Percentiles rank a stretch among this genome's conserved stretches.
Evolutionary conservation across 441 rosid genomes (phyloP).

Genomic region (Pelargonium australe): DNA sequence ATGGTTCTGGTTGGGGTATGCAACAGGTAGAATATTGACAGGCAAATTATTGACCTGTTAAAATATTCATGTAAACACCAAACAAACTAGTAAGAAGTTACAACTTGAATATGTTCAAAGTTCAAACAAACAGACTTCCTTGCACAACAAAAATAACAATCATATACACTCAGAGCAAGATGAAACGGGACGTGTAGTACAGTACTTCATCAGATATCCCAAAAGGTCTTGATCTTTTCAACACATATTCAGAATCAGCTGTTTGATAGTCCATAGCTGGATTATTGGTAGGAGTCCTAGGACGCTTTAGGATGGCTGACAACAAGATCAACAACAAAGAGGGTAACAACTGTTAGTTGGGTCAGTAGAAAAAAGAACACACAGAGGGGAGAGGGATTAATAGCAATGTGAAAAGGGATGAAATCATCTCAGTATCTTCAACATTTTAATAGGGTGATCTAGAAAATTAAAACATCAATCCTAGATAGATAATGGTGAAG

Average conservation of each 20-base stretch:
- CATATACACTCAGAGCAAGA: not conserved
- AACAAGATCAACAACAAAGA: constrained; percentile 11
- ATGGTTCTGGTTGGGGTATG: constrained; percentile 52
- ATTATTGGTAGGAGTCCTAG: constrained; percentile 56
- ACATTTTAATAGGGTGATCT: not conserved
- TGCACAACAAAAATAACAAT: too few relatives aligned
- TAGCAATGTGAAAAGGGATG: too few relatives aligned
- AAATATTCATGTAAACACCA: constrained; percentile 11
- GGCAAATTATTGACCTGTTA: constrained; percentile 57
- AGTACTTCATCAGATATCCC: constrained; percentile 64
- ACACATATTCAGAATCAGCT: constrained; percentile 64
- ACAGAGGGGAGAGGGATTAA: too few relatives aligned
- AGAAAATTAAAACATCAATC: too few relatives aligned
- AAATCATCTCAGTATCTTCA: not conserved
- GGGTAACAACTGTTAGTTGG: not conserved
- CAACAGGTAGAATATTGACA: constrained; percentile 54
- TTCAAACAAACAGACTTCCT: not conserved
- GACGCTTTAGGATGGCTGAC: constrained; percentile 60
- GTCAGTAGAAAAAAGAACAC: too few relatives aligned
- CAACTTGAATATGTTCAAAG: not conserved
- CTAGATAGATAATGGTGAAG: too few relatives aligned
- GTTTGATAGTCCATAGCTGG: constrained; percentile 61
- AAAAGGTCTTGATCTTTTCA: constrained; percentile 64
- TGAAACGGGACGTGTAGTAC: not conserved
- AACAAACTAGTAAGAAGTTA: constrained; percentile 10